Percentiles rank a stretch among this genome's conserved stretches.
Conservation (phyloP, 2,329 filamentous ascomycete genomes). For the Hypoxylon sp. region DNA sequence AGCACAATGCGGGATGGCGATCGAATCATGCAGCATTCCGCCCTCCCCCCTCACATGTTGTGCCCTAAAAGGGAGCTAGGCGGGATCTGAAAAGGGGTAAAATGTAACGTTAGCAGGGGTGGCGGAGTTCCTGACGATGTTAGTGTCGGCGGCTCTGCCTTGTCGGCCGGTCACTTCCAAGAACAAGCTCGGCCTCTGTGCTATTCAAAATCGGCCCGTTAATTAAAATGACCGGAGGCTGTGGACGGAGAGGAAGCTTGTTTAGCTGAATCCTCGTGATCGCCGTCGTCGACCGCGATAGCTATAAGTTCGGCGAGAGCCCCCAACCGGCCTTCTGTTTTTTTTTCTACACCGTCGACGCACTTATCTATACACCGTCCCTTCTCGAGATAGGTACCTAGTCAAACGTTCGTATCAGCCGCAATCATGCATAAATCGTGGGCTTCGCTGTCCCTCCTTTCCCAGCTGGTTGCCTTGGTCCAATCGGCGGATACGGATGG, state of each 20-base stretch:
- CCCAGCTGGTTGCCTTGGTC: slow-evolving; percentile 25
- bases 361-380: background rate
- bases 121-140: slow-evolving; percentile 25
- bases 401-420: background rate
- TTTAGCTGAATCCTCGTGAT: slow-evolving; percentile 5
- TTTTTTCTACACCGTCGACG: background rate
- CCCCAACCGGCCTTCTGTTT: background rate
- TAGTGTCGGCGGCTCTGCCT: slow-evolving; percentile 19
- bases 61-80: background rate
- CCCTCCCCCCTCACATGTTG: background rate
- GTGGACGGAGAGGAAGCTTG: slow-evolving; percentile 10
- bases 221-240: slow-evolving; percentile 14
- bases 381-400: background rate
- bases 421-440: slow-evolving; percentile 27
- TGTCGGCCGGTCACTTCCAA: slow-evolving; percentile 17
- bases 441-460: slow-evolving; percentile 25
- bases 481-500: slow-evolving; percentile 49
- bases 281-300: slow-evolving; percentile 1
- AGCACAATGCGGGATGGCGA: slow-evolving; percentile 3
- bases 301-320: background rate
- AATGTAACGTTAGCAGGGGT: slow-evolving; percentile 12
- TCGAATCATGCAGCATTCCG: slow-evolving; percentile 7
- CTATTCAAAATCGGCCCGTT: slow-evolving; percentile 26
- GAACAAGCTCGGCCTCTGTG: slow-evolving; percentile 12
- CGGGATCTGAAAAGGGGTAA: slow-evolving; percentile 1